phyloP scores from a whole-genome alignment of 2,329 filamentous ascomycete species.

The Domatiomyces catenatus region DNA sequence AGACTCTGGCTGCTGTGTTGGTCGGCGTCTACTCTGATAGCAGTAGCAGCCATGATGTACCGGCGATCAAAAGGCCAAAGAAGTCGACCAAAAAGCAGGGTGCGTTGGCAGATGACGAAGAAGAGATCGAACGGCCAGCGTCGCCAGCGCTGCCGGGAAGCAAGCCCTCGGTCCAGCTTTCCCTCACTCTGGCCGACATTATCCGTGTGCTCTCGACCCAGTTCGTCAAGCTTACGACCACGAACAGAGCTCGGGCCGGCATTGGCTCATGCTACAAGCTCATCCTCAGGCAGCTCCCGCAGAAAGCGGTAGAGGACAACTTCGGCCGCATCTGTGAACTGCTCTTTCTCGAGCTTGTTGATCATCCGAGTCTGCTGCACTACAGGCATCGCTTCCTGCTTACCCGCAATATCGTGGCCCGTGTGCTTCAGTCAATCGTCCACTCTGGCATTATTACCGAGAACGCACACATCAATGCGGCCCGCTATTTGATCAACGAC shows the following conservation, averaged over 20 bases:
- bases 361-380: slow-evolving; percentile 57
- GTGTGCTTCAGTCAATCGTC: slow-evolving; percentile 69
- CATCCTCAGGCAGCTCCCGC: slow-evolving; percentile 61
- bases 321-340: slow-evolving; percentile 71
- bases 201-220: slow-evolving; percentile 64
- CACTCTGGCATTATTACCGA: slow-evolving; percentile 73
- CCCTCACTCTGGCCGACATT: slow-evolving; percentile 61
- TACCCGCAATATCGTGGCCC: slow-evolving; percentile 68
- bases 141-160: slow-evolving; percentile 53
- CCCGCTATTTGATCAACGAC: slow-evolving; percentile 68
- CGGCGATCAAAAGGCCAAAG: slow-evolving; percentile 54
- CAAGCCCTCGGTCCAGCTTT: slow-evolving; percentile 54
- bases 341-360: slow-evolving; percentile 64
- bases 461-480: slow-evolving; percentile 70
- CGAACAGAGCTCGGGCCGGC: slow-evolving; percentile 65
- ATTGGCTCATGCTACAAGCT: slow-evolving; percentile 78
- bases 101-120: slow-evolving; percentile 57
- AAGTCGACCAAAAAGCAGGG: slow-evolving; percentile 52
- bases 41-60: slow-evolving; percentile 33
- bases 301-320: slow-evolving; percentile 65
- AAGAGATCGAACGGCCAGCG: slow-evolving; percentile 53
- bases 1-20: slow-evolving; percentile 68
- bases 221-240: slow-evolving; percentile 63
- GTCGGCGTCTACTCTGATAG: slow-evolving; percentile 63
- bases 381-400: slow-evolving; percentile 80